Base-by-base conservation (phyloP, 352 stramenopile genomes). In the Globisporangium heterothallicum region DNA sequence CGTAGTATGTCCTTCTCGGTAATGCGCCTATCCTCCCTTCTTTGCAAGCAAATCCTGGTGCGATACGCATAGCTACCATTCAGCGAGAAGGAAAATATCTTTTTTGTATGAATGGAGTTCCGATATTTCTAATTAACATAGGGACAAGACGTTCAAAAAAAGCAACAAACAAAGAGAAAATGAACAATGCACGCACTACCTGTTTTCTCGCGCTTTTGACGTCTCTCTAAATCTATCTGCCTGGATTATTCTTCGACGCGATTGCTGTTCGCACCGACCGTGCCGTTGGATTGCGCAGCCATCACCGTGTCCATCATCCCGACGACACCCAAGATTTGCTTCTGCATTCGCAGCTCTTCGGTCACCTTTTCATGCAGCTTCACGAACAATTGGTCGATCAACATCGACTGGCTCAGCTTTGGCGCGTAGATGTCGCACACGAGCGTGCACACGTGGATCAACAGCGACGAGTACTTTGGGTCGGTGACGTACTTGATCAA, bases 401-500 rank as follows among this genome's bases (percentile, higher is more conserved):
- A 70, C 53, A 88, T 83, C 42, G 83, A 93, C 61, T 92, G 81
- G 43, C 93, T 96, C 16, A 97, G 67, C 52, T 97, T 92, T n/a
- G 75, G 74, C 27, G 78, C 84, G 75, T 98, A 98, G 41, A 98
- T 79, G 66, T 98, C 88, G 53, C 94, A 90, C 27, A 98, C 74
- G 46, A 89, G 85, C 59, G 95, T 86, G 61, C 89, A 96, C 27
- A 98, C 91, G 34, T 90, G 84, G 36, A 98, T 82, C 16, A 98
- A 77, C 35, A 98, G 62, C 25, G 75, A 73, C 21, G 89, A 80
- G 74, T 97, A 98, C 66, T 96, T 92, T 19, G 95, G 94, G 68
- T 97, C 84, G 42, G 92, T 91, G 52, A 98, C 88, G 66, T 97
- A 98, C 68, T 95, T 93, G 61, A 96, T 94, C 26, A 97, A 79